These are phyloP conservation scores for Solanum lycopersicoides DNA, from an alignment of 257 asterid species.

Conservation along the genomic window DNA sequence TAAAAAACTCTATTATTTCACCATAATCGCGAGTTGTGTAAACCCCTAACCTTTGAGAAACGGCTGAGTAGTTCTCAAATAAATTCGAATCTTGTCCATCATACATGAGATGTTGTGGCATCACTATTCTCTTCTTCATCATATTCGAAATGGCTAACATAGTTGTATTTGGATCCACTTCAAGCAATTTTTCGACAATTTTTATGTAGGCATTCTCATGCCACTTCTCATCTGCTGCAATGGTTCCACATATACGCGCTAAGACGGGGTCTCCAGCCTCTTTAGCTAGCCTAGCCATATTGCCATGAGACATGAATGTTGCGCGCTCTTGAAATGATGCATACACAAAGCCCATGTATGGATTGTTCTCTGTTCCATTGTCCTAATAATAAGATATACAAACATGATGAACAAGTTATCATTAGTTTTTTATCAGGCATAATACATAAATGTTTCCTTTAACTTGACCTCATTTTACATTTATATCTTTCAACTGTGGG, in stretches of 20 bases:
- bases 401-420: no score
- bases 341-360: constrained; percentile 25
- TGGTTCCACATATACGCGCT: constrained; percentile 22
- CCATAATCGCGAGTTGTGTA: constrained; percentile 17
- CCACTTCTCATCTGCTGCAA: constrained; percentile 30
- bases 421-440: no score
- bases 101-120: constrained; percentile 26
- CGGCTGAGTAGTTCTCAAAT: constrained; percentile 8
- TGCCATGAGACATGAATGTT: constrained; percentile 15
- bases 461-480: no score
- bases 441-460: no score
- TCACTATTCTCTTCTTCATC: constrained; percentile 25
- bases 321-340: constrained; percentile 34
- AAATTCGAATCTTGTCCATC: constrained; percentile 18
- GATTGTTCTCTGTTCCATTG: constrained; percentile 12
- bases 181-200: constrained; percentile 16
- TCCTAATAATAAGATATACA: constrained; percentile 1
- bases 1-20: constrained; percentile 20
- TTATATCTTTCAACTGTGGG: no score
- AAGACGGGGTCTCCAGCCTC: constrained; percentile 18
- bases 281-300: constrained; percentile 22
- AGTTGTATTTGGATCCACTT: constrained; percentile 14
- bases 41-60: constrained; percentile 11
- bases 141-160: constrained; percentile 24
- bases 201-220: constrained; percentile 15